These are phyloP conservation scores for Paraphoma sp. DNA, from an alignment of 2,329 filamentous ascomycete genomes.

Conservation along the genomic window DNA sequence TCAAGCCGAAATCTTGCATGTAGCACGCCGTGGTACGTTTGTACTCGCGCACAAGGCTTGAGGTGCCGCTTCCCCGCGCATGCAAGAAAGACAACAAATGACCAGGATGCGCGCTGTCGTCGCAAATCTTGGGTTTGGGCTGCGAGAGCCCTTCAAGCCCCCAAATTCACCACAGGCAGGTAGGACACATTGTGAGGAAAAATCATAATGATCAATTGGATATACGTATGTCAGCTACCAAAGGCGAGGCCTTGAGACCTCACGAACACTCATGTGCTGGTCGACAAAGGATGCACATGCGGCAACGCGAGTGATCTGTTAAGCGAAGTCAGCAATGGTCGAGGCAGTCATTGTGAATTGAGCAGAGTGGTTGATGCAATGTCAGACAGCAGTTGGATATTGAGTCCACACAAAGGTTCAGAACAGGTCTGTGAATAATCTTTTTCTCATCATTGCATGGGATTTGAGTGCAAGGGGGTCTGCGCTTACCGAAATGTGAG, in stretches of 20 bases:
- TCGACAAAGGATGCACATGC: too few species aligned
- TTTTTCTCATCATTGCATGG: constrained; percentile 60
- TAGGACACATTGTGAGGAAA: too few species aligned
- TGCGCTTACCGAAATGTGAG: constrained; percentile 27
- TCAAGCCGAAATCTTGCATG: background rate
- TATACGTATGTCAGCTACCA: too few species aligned
- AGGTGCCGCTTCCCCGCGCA: background rate
- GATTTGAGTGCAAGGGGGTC: constrained; percentile 11
- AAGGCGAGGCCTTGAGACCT: too few species aligned
- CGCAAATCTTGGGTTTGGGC: too few species aligned
- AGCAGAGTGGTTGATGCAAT: constrained; percentile 6
- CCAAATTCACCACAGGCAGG: too few species aligned
- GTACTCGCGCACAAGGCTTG: background rate
- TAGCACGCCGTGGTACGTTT: background rate
- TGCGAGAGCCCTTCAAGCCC: too few species aligned
- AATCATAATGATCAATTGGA: too few species aligned
- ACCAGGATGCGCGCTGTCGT: too few species aligned
- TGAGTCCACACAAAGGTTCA: constrained; percentile 73
- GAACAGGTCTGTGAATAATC: constrained; percentile 85
- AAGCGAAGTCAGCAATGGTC: background rate
- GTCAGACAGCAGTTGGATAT: constrained; percentile 86
- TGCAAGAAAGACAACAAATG: too few species aligned
- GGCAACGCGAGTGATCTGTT: too few species aligned
- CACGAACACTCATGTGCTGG: too few species aligned
- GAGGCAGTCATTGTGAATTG: background rate